Evolutionary conservation across 129 eudicot genomes (phyloP).

Genomic region (Oenanthe sinensis): DNA sequence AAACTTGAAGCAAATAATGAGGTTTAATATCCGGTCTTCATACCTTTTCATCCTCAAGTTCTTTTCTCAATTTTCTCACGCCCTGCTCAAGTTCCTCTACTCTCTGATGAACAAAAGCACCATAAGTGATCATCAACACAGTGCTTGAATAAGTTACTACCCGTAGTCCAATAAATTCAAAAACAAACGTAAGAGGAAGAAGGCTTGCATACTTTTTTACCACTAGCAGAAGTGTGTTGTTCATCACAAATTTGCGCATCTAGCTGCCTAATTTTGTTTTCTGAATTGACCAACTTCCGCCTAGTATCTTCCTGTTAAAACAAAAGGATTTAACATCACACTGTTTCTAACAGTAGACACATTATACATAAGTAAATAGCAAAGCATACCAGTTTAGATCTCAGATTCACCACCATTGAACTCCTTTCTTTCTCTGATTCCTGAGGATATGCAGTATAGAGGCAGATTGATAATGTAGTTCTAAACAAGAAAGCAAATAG

Average conservation of each 20-base stretch:
- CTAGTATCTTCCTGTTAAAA: slow-evolving; percentile 71
- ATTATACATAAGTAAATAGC: slow-evolving; percentile 9
- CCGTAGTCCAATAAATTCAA: neutral
- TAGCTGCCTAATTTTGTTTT: slow-evolving; percentile 78
- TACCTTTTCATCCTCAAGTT: slow-evolving; percentile 94
- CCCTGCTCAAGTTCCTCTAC: slow-evolving; percentile 77
- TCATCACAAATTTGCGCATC: slow-evolving; percentile 60
- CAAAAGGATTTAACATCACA: slow-evolving; percentile 12
- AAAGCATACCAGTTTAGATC: slow-evolving; percentile 67
- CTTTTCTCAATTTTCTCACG: slow-evolving; percentile 54
- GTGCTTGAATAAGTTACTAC: neutral
- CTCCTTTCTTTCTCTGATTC: slow-evolving; percentile 80
- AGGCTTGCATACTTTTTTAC: slow-evolving; percentile 35
- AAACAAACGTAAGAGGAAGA: slow-evolving; percentile 2
- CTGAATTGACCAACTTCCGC: slow-evolving; percentile 63
- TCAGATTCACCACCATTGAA: slow-evolving; percentile 57
- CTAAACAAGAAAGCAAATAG: neutral
- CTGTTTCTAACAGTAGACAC: neutral
- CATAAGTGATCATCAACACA: neutral
- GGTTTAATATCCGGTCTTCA: slow-evolving; percentile 16
- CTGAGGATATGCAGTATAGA: slow-evolving; percentile 31
- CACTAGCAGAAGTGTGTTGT: slow-evolving; percentile 41
- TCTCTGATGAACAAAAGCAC: slow-evolving; percentile 38
- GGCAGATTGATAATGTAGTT: neutral
- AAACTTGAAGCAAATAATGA: slow-evolving; percentile 1